A percentile compares a stretch with the other conserved stretches of the same genome.
Evolutionary conservation across 768 basidiomycete species (phyloP).

Genomic region (Tulasnella sp.): DNA sequence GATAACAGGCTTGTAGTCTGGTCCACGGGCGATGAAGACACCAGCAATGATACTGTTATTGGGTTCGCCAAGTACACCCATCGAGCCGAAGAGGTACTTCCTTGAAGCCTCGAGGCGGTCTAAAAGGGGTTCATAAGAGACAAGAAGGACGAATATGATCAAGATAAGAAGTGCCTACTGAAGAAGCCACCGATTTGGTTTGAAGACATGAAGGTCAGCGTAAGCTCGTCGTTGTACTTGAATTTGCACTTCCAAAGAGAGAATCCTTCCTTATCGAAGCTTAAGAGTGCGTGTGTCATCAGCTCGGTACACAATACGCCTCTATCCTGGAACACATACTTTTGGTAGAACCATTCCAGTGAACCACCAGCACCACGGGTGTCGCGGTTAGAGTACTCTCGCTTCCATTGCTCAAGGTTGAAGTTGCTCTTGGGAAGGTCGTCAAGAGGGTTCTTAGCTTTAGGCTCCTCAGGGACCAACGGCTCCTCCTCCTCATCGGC

Average conservation of each 20-base stretch:
- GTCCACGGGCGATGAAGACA: slow-evolving; percentile 76
- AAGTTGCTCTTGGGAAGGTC: slow-evolving; percentile 75
- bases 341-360: slow-evolving; percentile 94
- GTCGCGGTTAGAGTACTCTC: slow-evolving; percentile 97
- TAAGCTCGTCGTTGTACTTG: slow-evolving; percentile 95
- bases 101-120: slow-evolving; percentile 96
- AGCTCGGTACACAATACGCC: no score
- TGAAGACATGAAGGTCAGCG: slow-evolving; percentile 87
- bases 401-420: slow-evolving; percentile 89
- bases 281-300: no score
- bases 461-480: slow-evolving; percentile 73
- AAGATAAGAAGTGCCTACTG: slow-evolving; percentile 36
- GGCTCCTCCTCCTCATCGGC: slow-evolving; percentile 65
- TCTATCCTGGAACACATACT: slow-evolving; percentile 52
- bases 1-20: slow-evolving; percentile 64
- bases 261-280: slow-evolving; percentile 93
- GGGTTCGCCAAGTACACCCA: slow-evolving; percentile 80
- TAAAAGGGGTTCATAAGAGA: slow-evolving; percentile 43
- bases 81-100: slow-evolving; percentile 76
- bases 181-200: slow-evolving; percentile 98
- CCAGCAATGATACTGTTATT: slow-evolving; percentile 81
- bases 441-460: slow-evolving; percentile 92
- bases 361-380: slow-evolving; percentile 78
- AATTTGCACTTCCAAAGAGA: slow-evolving; percentile 96
- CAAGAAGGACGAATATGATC: no score